Evolutionary conservation across 2,329 filamentous ascomycete species (phyloP).

Genomic region (Colletotrichum costaricense): DNA sequence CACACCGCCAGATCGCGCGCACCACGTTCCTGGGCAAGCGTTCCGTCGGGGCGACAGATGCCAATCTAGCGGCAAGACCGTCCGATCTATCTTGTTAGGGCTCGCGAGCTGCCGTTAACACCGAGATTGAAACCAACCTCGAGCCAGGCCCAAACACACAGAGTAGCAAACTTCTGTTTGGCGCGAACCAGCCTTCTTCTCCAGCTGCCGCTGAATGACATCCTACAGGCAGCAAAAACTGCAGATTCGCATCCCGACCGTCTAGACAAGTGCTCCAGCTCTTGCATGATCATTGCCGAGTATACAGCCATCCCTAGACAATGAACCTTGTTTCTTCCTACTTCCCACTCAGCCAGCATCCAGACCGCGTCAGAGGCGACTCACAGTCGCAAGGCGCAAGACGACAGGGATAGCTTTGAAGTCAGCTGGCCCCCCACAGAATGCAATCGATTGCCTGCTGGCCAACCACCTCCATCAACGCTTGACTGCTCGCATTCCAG

Average conservation of each 20-base stretch:
- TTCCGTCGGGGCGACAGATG: constrained; percentile 2
- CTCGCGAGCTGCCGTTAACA: constrained; percentile 27
- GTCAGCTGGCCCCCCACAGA: constrained; percentile 9
- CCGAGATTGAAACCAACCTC: constrained; percentile 33
- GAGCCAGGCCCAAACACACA: constrained; percentile 26
- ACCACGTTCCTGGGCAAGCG: constrained; percentile 11
- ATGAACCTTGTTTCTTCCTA: not conserved
- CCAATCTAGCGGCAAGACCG: constrained; percentile 19
- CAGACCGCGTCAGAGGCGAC: constrained; percentile 15
- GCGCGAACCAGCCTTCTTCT: constrained; percentile 13
- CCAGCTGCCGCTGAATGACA: not conserved
- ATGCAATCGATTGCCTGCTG: constrained; percentile 16
- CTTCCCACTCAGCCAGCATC: not conserved
- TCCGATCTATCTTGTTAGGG: constrained; percentile 26
- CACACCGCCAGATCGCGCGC: constrained; percentile 25
- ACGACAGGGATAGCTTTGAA: constrained; percentile 8
- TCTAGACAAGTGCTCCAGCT: not conserved
- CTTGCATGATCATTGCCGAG: constrained; percentile 1
- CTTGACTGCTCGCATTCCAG: not conserved
- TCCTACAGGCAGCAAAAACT: not conserved
- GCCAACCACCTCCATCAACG: constrained; percentile 10
- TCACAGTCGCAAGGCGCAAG: constrained; percentile 20
- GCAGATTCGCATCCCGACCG: not conserved
- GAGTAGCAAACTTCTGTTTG: constrained; percentile 20
- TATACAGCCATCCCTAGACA: constrained; percentile 1